Evolutionary conservation across 2,329 filamentous ascomycete species (phyloP), one percentile per base, ranked within the genome.

Genomic region (Alternaria novae-zelandiae): DNA sequence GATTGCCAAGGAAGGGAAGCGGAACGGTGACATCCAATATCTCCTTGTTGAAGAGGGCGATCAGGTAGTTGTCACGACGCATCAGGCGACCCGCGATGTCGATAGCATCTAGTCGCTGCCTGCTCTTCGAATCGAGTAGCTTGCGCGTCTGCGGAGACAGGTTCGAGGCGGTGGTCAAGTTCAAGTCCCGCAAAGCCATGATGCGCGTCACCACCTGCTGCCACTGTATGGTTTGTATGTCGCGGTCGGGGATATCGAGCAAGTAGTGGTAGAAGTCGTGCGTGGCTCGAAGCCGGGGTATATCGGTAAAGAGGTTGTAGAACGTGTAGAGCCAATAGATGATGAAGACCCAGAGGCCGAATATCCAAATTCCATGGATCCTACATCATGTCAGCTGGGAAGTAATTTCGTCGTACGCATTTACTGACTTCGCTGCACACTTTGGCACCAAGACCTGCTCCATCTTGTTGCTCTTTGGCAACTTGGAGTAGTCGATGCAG

Each of bases 71-170:
- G 67, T 97, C 95, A 75, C 93, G 91, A 63, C 96, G 90, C 96
- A 99, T 98, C 49, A 99, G 82, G 30, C 96, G 89, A 76, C 98
- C 99, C 7, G 96, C 96, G 78, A 99, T 98, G 75, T 97, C 96
- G 73, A 97, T 93, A 11, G 96, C 96, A 80, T 97, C 96, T 71
- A 99, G 90, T 66, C 95, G 88, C 81, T 98, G 93, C 78, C 97
- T 97, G 21, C 93, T 96, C 76, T 96, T 93, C 62, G 90, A 94
- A 49, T 92, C 91, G 66, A 95, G 85, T 63, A 87, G 88, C 67
- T 85, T 87, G 63, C 87, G 85, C 68, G 87, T 86, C 64, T 84
- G 82, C 11, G 87, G 82, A n/a, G 86, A 86, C 15, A 89, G 82
- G 17, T 86, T 86, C 8, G 86, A 84, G 2, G 88, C 88, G n/a